Base-by-base conservation (phyloP, 2,329 filamentous ascomycete species). In the Botryotinia narcissicola region DNA sequence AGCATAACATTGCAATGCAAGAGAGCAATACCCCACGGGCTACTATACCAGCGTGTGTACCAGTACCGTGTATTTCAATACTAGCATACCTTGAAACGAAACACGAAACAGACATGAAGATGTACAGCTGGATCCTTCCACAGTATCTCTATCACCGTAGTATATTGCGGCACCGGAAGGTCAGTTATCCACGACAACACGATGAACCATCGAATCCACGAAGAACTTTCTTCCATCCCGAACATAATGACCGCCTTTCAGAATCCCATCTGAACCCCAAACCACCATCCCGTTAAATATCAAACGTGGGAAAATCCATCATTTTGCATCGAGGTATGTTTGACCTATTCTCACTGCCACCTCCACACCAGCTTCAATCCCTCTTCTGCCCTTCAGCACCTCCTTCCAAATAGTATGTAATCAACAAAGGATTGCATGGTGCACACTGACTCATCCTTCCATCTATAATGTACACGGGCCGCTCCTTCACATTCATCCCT, bases 171-270 rank as follows among this genome's bases (percentile, higher is more conserved):
- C 66, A n/a, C 66, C 25, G 10, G 32, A 32, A 67, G 22, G 8
- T 25, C 25, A 37, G 22, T 32, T 57, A 42, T 16, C 18, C 35
- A 68, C 32, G 48, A 42, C 25, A 35, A 44, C 48, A 69, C 10
- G 25, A 32, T 12, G 64, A 12, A 20, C 48, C 66, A 57, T 32
- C 48, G 48, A 54, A 68, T 42, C 25, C 48, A 42, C 48, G n/a
- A 69, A 69, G 66, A 70, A 48, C 68, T 37, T 48, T 70, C 40
- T 48, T 70, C 20, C 40, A 62, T 14, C 18, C 16, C 29, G 22
- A 44, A 48, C 25, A 48, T 35, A 70, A 70, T 40, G 37, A 29
- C 14, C 35, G 22, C 12, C 22, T 40, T 61, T 40, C 22, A 20
- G 22, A 37, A 22, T 61, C 5, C 29, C 35, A 68, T 32, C 25